Percentiles rank a stretch among this genome's conserved stretches.
These are phyloP conservation scores for Diplodia sapinea DNA, from an alignment of 2,329 filamentous ascomycete genomes.

Conservation along the genomic window DNA sequence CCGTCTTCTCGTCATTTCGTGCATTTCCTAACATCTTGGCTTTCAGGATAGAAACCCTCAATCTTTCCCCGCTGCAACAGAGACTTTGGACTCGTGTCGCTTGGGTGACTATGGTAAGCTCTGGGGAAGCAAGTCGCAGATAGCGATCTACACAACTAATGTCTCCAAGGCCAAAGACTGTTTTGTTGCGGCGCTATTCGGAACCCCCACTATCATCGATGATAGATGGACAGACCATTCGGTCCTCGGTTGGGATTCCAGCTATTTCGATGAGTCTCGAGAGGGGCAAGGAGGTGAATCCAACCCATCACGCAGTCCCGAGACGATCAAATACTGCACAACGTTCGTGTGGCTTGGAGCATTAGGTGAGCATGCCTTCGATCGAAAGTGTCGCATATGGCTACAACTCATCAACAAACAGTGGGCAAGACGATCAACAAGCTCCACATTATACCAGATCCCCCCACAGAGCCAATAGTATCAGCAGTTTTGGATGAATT, in stretches of 20 bases:
- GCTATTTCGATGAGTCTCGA: conserved; percentile 10
- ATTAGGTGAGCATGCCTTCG: not conserved
- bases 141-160: not conserved
- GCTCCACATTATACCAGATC: not conserved
- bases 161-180: not conserved
- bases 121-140: not conserved
- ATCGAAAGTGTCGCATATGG: not conserved
- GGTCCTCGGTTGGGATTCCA: not conserved
- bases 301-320: not conserved
- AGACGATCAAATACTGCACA: conserved; percentile 7
- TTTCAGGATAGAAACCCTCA: conserved; percentile 18
- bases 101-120: conserved; percentile 16
- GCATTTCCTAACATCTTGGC: not conserved
- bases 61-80: not conserved
- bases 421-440: not conserved
- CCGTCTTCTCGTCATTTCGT: not conserved
- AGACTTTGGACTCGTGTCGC: conserved; percentile 9
- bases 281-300: not conserved
- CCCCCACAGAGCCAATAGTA: not conserved
- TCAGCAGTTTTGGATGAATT: conserved; percentile 12
- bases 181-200: conserved; percentile 1
- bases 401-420: not conserved
- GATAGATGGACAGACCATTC: conserved; percentile 6
- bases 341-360: conserved; percentile 1
- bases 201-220: conserved; percentile 13